Evolutionary conservation across 2,329 filamentous ascomycete species (phyloP).

Genomic region (Epichloe sp.): DNA sequence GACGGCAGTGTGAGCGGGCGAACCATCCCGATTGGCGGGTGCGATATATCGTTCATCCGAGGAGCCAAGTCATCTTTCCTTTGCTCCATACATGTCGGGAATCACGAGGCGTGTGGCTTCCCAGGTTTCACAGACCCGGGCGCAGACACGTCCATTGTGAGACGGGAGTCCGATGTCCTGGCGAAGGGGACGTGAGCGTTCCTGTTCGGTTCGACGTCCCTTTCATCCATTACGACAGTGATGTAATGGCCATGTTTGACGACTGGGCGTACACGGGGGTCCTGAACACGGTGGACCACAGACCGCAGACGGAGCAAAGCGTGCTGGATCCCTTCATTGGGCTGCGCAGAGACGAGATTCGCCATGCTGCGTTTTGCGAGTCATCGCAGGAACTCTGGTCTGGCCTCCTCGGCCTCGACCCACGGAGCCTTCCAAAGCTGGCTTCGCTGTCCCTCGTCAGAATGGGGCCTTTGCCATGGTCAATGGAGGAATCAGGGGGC

Average conservation of each 20-base stretch:
- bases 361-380: conserved; percentile 2
- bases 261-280: conserved; percentile 3
- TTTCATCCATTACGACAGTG: conserved; percentile 7
- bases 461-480: conserved; percentile 1
- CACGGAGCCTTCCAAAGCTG: conserved; percentile 1
- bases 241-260: conserved; percentile 6
- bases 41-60: conserved; percentile 6
- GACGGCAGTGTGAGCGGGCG: conserved; percentile 7
- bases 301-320: conserved; percentile 1
- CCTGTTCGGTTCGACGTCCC: conserved; percentile 3
- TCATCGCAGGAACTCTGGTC: conserved; percentile 1
- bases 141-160: neutral
- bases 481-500: neutral
- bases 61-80: conserved; percentile 4
- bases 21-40: conserved; percentile 8
- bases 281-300: neutral
- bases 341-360: neutral
- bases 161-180: neutral
- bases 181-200: neutral
- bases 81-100: conserved; percentile 5
- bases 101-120: conserved; percentile 4
- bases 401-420: neutral
- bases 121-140: neutral
- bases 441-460: conserved; percentile 3
- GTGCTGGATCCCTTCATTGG: neutral